These are phyloP conservation scores for Coemansia sp. DNA, from an alignment of 192 early-diverging fungal species.

Conservation along the genomic window DNA sequence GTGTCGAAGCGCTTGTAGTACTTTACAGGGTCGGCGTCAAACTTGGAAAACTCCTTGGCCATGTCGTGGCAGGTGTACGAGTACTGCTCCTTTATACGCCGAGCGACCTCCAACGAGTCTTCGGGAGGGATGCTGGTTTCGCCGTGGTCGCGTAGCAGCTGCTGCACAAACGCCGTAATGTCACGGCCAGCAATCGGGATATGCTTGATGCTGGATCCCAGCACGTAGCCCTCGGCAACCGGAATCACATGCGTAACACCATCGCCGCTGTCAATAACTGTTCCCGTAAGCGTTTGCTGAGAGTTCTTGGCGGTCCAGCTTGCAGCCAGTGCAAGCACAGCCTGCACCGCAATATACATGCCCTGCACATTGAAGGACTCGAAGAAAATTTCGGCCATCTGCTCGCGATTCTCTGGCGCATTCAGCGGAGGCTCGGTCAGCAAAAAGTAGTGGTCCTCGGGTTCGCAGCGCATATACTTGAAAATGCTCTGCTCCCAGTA, in stretches of 20 bases:
- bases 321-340: slow-evolving; percentile 94
- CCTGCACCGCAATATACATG: slow-evolving; percentile 99
- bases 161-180: slow-evolving; percentile 96
- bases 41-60: slow-evolving; percentile 94
- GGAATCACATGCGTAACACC: slow-evolving; percentile 99
- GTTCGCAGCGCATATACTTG: slow-evolving; percentile 97
- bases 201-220: slow-evolving; percentile 96
- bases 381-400: slow-evolving; percentile 98
- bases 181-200: slow-evolving; percentile 98
- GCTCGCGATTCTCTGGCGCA: slow-evolving; percentile 97
- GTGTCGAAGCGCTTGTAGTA: slow-evolving; percentile 87
- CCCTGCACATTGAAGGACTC: slow-evolving; percentile 98
- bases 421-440: slow-evolving; percentile 98
- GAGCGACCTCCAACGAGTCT: slow-evolving; percentile 92
- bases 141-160: slow-evolving; percentile 91
- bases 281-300: slow-evolving; percentile 89
- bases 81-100: slow-evolving; percentile 94
- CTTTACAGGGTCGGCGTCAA: slow-evolving; percentile 84
- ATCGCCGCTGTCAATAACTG: slow-evolving; percentile 97
- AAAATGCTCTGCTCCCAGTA: slow-evolving; percentile 99
- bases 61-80: slow-evolving; percentile 97
- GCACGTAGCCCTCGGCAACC: slow-evolving; percentile 97
- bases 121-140: slow-evolving; percentile 95
- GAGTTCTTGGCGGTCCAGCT: slow-evolving; percentile 87
- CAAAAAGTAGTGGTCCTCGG: slow-evolving; percentile 96